Evolutionary conservation across 2,329 filamentous ascomycete species (phyloP).

Genomic region (Xylariaceae sp.): DNA sequence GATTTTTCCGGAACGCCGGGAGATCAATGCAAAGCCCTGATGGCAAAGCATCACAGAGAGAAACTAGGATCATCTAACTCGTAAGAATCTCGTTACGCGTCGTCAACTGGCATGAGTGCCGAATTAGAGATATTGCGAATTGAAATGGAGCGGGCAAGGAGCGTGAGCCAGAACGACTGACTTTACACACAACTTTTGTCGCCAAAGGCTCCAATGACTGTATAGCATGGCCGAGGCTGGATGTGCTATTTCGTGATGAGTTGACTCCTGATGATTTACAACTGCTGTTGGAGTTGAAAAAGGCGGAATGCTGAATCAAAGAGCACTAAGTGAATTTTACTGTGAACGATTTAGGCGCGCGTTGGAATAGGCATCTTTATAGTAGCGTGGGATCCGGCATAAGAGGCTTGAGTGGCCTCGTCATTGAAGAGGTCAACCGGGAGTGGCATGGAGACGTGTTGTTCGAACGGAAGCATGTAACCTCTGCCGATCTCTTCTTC

Average conservation of each 20-base stretch:
- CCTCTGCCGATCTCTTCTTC: conserved; percentile 64
- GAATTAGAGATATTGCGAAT: conserved; percentile 21
- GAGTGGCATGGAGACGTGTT: conserved; percentile 11
- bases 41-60: conserved; percentile 17
- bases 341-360: conserved; percentile 13
- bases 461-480: conserved; percentile 44
- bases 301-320: background rate
- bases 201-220: background rate
- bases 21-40: conserved; percentile 12
- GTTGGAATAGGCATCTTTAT: conserved; percentile 27
- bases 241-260: background rate
- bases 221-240: background rate
- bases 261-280: background rate
- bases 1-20: conserved; percentile 25
- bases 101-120: conserved; percentile 26
- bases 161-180: conserved; percentile 1
- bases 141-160: conserved; percentile 16
- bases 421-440: conserved; percentile 11
- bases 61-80: conserved; percentile 24
- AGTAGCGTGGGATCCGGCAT: conserved; percentile 12
- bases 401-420: conserved; percentile 13
- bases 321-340: background rate
- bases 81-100: conserved; percentile 27
- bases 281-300: background rate
- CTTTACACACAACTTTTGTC: background rate